phyloP scores from a whole-genome alignment of 2,329 filamentous ascomycete genomes.

The Penicillium frequentans region DNA sequence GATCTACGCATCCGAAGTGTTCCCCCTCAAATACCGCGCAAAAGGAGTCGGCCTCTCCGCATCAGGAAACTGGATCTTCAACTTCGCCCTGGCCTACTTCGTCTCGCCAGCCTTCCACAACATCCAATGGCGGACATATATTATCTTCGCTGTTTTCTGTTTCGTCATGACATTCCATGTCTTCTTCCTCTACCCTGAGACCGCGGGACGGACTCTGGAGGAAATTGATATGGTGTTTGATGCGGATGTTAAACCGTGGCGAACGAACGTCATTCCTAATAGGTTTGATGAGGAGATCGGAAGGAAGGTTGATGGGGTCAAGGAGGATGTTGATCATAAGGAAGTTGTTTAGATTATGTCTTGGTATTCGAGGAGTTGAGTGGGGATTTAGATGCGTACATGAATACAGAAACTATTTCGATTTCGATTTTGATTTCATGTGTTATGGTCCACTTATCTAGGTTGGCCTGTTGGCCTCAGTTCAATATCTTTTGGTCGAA shows the following conservation, averaged over 20 bases:
- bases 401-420: background rate
- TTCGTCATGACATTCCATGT: constrained; percentile 68
- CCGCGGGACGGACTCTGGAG: constrained; percentile 69
- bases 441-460: no score
- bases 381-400: background rate
- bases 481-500: no score
- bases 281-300: constrained; percentile 27
- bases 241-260: constrained; percentile 32
- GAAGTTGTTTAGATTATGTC: constrained; percentile 15
- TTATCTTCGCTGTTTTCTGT: constrained; percentile 76
- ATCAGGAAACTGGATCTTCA: constrained; percentile 64
- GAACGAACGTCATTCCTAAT: constrained; percentile 23
- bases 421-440: no score
- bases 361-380: no score
- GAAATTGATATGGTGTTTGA: constrained; percentile 73
- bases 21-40: constrained; percentile 63
- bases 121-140: constrained; percentile 64
- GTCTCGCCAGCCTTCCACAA: constrained; percentile 60
- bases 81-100: constrained; percentile 56
- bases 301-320: constrained; percentile 7
- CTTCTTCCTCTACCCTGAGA: constrained; percentile 67
- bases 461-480: no score
- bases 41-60: constrained; percentile 64
- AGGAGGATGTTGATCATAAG: constrained; percentile 10
- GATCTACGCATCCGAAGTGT: constrained; percentile 64